Base-by-base conservation (phyloP, 1,284 basidiomycete species). In the Ganoderma lucidum region DNA sequence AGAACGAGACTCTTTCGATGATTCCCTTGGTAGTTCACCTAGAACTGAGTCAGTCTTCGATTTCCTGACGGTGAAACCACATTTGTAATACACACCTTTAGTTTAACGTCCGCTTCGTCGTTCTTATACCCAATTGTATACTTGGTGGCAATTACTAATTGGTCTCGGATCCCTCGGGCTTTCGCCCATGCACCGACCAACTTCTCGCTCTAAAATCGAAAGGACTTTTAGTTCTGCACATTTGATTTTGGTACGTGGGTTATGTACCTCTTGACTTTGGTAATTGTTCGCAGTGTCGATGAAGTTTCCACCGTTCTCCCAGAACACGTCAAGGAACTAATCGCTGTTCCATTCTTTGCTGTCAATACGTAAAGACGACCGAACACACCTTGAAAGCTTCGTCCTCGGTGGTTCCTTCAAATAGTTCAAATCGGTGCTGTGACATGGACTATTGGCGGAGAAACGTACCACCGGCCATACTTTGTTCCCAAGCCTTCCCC, bases 141-240 rank as follows among this genome's bases (percentile, higher is more conserved):
- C 55, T 81, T 85, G 66, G 84, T 86, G 1, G 84, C 83, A 48
- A 85, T 74, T 10, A 86, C 81, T 17, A 87, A 76, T 65, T 83
- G 78, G 74, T 86, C 84, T 37, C 85, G 81, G 62, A 79, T 81
- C 5, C 76, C 77, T 37, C 82, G 77, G 12, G 48, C 48, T 5
- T 72, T 70, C 59, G 81, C 77, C 84, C 84, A 86, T 62, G 83
- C 83, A 45, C 85, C 85, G 64, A 86, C 74, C 63, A 78, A 73
- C 61, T 67, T 68, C 63, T 81, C 80, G n/a, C 78, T 70, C 71
- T 72, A 8, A 2, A 5, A 3, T 5, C 12, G 19, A 48, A 23
- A 19, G 1, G 28, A 19, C 9, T 9, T 17, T 44, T 6, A 12
- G 17, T 28, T 68, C 42, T 41, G 37, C 41, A n/a, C 6, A 3